Evolutionary conservation across 2,329 filamentous ascomycete species (phyloP).

Genomic region (Teratosphaeria epicoccoides): DNA sequence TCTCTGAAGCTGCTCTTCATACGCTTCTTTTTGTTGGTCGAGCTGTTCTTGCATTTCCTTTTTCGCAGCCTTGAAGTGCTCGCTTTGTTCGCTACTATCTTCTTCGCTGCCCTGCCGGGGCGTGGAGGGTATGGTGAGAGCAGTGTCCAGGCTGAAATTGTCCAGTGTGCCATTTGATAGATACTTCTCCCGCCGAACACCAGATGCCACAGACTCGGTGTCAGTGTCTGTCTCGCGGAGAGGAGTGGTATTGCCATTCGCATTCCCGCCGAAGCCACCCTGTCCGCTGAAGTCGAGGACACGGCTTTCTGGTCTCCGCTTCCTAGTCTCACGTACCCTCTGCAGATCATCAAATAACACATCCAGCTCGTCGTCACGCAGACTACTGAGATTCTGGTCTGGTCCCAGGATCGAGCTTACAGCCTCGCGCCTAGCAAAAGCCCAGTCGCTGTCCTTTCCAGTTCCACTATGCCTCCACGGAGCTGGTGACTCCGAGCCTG

Average conservation of each 20-base stretch:
- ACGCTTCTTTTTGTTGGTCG: constrained; percentile 76
- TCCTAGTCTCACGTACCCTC: constrained; percentile 71
- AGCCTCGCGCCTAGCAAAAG: constrained; percentile 84
- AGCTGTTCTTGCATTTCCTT: constrained; percentile 77
- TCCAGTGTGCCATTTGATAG: constrained; percentile 89
- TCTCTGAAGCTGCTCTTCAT: constrained; percentile 62
- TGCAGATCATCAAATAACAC: constrained; percentile 90
- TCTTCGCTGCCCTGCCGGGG: constrained; percentile 72
- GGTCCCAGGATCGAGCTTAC: constrained; percentile 78
- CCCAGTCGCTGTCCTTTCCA: constrained; percentile 85
- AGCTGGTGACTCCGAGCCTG: constrained; percentile 69
- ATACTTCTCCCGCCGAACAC: constrained; percentile 77
- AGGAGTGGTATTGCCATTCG: constrained; percentile 12
- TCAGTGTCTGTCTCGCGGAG: constrained; percentile 55
- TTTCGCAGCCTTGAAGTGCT: constrained; percentile 60
- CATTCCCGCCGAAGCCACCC: constrained; percentile 23
- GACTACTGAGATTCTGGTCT: constrained; percentile 79
- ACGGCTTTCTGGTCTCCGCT: constrained; percentile 50
- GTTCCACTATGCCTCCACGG: constrained; percentile 44
- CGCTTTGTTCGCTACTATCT: constrained; percentile 68
- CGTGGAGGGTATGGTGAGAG: constrained; percentile 86
- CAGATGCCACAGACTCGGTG: constrained; percentile 78
- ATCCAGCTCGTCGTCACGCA: constrained; percentile 91
- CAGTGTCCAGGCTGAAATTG: constrained; percentile 91
- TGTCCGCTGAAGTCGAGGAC: constrained; percentile 34